Evolutionary conservation across 768 basidiomycete species (phyloP).

Genomic region (Pisolithus orientalis): DNA sequence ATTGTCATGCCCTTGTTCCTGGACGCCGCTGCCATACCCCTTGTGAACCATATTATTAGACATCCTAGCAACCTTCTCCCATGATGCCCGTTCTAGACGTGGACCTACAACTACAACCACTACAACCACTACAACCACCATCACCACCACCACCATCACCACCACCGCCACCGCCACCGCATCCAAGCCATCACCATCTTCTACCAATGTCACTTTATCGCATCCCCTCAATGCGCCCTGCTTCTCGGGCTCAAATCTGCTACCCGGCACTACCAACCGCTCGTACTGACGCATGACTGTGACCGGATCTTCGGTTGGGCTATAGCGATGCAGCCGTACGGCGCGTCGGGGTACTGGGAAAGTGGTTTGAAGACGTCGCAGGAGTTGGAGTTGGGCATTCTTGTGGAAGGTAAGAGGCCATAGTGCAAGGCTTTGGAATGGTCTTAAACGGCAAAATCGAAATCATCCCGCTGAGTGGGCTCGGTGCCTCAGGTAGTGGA

Average conservation of each 20-base stretch:
- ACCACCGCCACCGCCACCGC: no score
- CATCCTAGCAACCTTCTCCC: slow-evolving; percentile 33
- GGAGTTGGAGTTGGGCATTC: slow-evolving; percentile 50
- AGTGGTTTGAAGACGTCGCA: slow-evolving; percentile 72
- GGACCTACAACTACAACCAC: neutral
- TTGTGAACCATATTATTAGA: slow-evolving; percentile 32
- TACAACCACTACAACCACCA: no score
- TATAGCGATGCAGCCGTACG: slow-evolving; percentile 35
- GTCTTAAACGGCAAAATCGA: slow-evolving; percentile 68
- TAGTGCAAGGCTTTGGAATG: slow-evolving; percentile 54
- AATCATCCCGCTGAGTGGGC: slow-evolving; percentile 33
- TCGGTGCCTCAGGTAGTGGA: slow-evolving; percentile 17
- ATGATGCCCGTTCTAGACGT: neutral
- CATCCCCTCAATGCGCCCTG: slow-evolving; percentile 48
- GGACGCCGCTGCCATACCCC: neutral
- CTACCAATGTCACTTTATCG: slow-evolving; percentile 41
- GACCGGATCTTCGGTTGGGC: no score
- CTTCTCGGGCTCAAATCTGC: slow-evolving; percentile 58
- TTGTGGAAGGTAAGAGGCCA: neutral
- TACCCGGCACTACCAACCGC: slow-evolving; percentile 41
- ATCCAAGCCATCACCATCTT: neutral
- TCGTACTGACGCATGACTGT: no score
- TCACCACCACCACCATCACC: no score
- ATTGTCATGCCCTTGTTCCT: neutral
- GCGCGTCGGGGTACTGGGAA: slow-evolving; percentile 57